Evolutionary conservation across 176 grass and related monocot genomes (phyloP).

Genomic region (Canna indica): DNA sequence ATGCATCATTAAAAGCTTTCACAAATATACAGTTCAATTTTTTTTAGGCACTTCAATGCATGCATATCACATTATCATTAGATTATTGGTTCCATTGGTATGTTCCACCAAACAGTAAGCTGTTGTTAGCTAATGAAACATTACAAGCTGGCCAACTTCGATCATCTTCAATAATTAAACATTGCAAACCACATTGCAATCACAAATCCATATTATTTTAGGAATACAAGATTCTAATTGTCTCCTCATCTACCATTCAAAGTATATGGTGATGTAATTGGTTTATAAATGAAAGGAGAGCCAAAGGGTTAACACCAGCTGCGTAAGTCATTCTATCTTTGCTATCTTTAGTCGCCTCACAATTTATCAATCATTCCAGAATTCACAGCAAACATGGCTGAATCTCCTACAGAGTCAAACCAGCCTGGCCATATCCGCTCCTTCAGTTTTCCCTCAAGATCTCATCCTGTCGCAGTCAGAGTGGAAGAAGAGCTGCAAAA

Average conservation of each 20-base stretch:
- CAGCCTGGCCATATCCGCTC: slow-evolving; percentile 20
- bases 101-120: no score
- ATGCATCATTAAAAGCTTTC: no score
- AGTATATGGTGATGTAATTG: background rate
- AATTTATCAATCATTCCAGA: background rate
- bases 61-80: background rate
- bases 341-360: background rate
- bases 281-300: background rate
- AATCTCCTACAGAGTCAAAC: background rate
- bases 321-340: background rate
- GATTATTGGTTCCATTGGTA: background rate
- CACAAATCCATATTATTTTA: background rate
- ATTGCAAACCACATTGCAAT: background rate
- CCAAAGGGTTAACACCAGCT: background rate
- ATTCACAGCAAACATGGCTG: background rate
- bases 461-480: background rate
- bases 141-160: background rate
- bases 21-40: no score
- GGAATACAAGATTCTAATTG: background rate
- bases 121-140: background rate
- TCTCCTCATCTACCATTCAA: background rate
- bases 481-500: slow-evolving; percentile 1
- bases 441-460: slow-evolving; percentile 22
- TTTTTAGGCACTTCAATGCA: no score
- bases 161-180: background rate